A percentile compares a stretch with the other conserved stretches of the same genome.
phyloP scores from a whole-genome alignment of 208 protist species.

The Vickermania ingenoplastis region DNA sequence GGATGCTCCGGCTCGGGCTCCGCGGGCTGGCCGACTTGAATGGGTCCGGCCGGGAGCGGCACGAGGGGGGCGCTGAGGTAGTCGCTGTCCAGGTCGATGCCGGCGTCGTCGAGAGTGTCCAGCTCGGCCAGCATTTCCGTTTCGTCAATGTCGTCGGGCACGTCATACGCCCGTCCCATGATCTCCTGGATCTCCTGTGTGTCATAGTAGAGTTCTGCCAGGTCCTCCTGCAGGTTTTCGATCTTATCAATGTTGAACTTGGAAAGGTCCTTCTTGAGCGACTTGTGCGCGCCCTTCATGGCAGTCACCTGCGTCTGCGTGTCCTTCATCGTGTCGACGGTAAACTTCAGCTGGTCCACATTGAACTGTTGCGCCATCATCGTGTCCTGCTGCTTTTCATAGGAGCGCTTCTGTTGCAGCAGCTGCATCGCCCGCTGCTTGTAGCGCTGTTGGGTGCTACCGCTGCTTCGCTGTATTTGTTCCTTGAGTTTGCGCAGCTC shows the following conservation, averaged over 20 bases:
- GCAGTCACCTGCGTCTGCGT: constrained; percentile 81
- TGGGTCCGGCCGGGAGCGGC: constrained; percentile 42
- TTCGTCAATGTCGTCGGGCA: constrained; percentile 89
- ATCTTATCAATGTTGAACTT: constrained; percentile 82
- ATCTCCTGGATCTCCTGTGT: constrained; percentile 91
- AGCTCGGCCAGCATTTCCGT: constrained; percentile 87
- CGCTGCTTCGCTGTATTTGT: constrained; percentile 61
- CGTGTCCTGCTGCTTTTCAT: constrained; percentile 84
- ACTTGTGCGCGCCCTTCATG: constrained; percentile 85
- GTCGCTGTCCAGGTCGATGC: constrained; percentile 53
- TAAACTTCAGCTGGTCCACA: constrained; percentile 90
- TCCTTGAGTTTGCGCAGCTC: constrained; percentile 82
- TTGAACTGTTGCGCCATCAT: constrained; percentile 90
- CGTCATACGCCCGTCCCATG: constrained; percentile 84
- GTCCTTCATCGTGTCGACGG: constrained; percentile 86
- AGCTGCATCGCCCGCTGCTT: constrained; percentile 87
- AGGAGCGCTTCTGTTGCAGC: constrained; percentile 90
- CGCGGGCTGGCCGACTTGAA: constrained; percentile 26
- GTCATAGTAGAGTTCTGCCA: constrained; percentile 87
- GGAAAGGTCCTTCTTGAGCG: constrained; percentile 76
- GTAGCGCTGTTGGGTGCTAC: constrained; percentile 70
- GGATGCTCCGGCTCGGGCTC: constrained; percentile 11
- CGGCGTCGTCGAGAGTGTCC: constrained; percentile 79
- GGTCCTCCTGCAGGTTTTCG: constrained; percentile 81
- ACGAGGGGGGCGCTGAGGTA: constrained; percentile 81